These are phyloP conservation scores for Trametes polyzona DNA, from an alignment of 1,284 basidiomycete species.

Conservation along the genomic window DNA sequence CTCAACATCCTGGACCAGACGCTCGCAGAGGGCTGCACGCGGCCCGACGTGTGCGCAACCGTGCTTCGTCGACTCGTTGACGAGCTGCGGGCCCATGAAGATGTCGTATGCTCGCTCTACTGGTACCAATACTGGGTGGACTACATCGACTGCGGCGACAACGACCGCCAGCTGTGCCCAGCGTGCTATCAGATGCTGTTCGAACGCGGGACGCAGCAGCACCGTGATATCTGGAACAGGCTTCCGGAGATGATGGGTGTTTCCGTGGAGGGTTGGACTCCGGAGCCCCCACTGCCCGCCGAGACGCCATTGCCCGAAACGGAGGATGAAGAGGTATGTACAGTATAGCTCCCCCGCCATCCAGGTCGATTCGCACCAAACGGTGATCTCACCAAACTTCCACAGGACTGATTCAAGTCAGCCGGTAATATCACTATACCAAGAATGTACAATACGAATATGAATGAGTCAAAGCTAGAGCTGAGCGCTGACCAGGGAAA, in stretches of 20 bases:
- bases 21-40: conserved; percentile 15
- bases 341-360: too few relatives aligned
- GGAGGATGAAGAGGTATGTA: neutral
- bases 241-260: conserved; percentile 18
- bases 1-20: conserved; percentile 14
- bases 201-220: conserved; percentile 15
- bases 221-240: conserved; percentile 11
- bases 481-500: too few relatives aligned
- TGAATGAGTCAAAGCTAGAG: too few relatives aligned
- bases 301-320: neutral
- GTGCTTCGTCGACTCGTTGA: conserved; percentile 14
- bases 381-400: too few relatives aligned
- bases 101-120: conserved; percentile 8
- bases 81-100: conserved; percentile 13
- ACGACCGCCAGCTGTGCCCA: conserved; percentile 14
- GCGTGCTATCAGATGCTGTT: conserved; percentile 15
- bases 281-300: neutral
- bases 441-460: too few relatives aligned
- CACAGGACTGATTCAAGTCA: too few relatives aligned
- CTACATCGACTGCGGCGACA: conserved; percentile 14
- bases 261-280: conserved; percentile 11
- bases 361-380: too few relatives aligned
- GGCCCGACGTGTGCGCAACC: conserved; percentile 14
- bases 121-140: conserved; percentile 9
- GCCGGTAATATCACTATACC: too few relatives aligned